Evolutionary conservation across 805 yeast species (phyloP).

Genomic region (Wickerhamiella parazyma): DNA sequence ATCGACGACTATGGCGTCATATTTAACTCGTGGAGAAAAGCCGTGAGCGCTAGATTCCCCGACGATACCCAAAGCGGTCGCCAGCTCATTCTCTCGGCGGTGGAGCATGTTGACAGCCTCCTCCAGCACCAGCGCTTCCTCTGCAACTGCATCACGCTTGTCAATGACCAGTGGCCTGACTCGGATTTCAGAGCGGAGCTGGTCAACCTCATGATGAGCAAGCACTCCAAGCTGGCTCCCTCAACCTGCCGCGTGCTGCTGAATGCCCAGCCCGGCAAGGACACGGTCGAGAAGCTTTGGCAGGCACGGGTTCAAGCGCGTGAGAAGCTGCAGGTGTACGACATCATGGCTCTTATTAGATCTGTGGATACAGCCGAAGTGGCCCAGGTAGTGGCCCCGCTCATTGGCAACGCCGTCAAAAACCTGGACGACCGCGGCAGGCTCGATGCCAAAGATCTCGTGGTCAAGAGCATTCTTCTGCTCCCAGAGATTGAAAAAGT

Average conservation of each 20-base stretch:
- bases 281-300: not conserved
- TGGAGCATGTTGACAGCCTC: slow-evolving; percentile 8
- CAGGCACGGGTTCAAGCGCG: not conserved
- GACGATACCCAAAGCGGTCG: slow-evolving; percentile 15
- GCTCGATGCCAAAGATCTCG: not conserved
- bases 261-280: slow-evolving; percentile 8
- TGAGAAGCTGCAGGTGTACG: not conserved
- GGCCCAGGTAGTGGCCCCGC: not conserved
- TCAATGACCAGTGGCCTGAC: slow-evolving; percentile 16
- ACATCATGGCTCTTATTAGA: not conserved
- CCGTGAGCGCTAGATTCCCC: slow-evolving; percentile 9
- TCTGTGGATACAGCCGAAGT: not conserved
- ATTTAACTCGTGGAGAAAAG: slow-evolving; percentile 12
- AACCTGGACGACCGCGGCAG: not conserved
- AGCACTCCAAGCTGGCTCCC: slow-evolving; percentile 1
- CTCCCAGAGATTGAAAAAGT: not conserved
- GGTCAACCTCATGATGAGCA: slow-evolving; percentile 7
- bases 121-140: slow-evolving; percentile 9
- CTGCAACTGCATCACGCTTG: slow-evolving; percentile 16
- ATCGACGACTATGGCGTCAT: slow-evolving; percentile 13
- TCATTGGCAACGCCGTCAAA: not conserved
- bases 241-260: slow-evolving; percentile 18
- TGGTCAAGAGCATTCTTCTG: not conserved
- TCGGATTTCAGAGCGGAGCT: slow-evolving; percentile 13
- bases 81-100: slow-evolving; percentile 2